phyloP scores from a whole-genome alignment of 2,329 filamentous ascomycete genomes.

The Coniochaeta hoffmannii region DNA sequence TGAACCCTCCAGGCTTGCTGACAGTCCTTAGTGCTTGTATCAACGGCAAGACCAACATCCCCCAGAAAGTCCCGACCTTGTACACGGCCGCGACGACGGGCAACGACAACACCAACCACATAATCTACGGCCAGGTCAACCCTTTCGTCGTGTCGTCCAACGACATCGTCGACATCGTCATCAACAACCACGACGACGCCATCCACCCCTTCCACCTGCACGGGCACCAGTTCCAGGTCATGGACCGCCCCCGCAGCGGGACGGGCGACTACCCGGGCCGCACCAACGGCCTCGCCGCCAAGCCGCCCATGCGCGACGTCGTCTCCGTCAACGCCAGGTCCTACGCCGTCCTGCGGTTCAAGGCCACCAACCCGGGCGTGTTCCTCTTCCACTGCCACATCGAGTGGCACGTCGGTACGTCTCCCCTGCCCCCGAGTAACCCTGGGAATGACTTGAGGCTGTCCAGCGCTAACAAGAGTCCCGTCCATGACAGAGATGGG shows the following conservation, averaged over 20 bases:
- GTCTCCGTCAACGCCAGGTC: slow-evolving; percentile 31
- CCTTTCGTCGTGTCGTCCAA: slow-evolving; percentile 30
- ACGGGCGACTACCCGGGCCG: slow-evolving; percentile 28
- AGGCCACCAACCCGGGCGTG: slow-evolving; percentile 43
- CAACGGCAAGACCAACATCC: slow-evolving; percentile 61
- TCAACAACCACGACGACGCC: slow-evolving; percentile 41
- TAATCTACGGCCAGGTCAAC: slow-evolving; percentile 34
- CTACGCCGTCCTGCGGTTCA: slow-evolving; percentile 43
- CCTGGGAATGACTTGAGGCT: neutral
- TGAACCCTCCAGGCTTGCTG: neutral
- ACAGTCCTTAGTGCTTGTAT: slow-evolving; percentile 34
- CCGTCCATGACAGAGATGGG: slow-evolving; percentile 33
- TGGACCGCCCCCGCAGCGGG: slow-evolving; percentile 30
- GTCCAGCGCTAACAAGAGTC: neutral
- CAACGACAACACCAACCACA: slow-evolving; percentile 30
- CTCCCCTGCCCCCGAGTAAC: neutral
- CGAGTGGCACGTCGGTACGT: slow-evolving; percentile 48
- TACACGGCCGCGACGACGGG: slow-evolving; percentile 61
- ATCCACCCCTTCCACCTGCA: slow-evolving; percentile 47
- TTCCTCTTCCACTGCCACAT: slow-evolving; percentile 54
- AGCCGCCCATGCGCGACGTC: slow-evolving; percentile 28
- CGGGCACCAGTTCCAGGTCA: slow-evolving; percentile 48
- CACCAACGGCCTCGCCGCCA: slow-evolving; percentile 17
- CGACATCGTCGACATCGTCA: slow-evolving; percentile 36
- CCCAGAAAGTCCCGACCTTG: slow-evolving; percentile 60